A percentile compares a stretch with the other conserved stretches of the same genome.
Conservation (phyloP, 352 stramenopile species). For the Phytophthora quininea region DNA sequence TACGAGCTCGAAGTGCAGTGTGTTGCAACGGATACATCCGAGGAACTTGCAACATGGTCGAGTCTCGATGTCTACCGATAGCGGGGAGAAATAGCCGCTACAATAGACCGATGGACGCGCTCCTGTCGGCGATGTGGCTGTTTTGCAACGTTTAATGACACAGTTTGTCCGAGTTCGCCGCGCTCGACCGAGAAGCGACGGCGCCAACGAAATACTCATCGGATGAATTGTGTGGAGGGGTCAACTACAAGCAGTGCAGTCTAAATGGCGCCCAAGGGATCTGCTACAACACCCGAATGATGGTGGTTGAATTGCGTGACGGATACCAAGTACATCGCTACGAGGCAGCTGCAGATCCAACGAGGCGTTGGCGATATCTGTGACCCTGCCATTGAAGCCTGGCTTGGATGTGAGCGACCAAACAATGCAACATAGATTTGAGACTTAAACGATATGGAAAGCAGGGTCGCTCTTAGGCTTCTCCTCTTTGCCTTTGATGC, state of each 20-base stretch:
- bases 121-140: constrained; percentile 4
- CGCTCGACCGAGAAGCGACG: constrained; percentile 10
- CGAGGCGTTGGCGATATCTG: constrained; percentile 30
- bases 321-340: constrained; percentile 18
- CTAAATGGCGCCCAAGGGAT: constrained; percentile 30
- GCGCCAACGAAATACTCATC: constrained; percentile 34
- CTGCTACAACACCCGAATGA: constrained; percentile 44
- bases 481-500: constrained; percentile 54
- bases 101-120: constrained; percentile 26
- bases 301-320: constrained; percentile 41
- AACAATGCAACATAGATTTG: not conserved
- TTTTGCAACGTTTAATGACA: constrained; percentile 1
- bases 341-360: constrained; percentile 42
- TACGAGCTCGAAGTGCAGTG: constrained; percentile 27
- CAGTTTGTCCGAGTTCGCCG: constrained; percentile 13
- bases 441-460: not conserved
- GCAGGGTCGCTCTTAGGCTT: not conserved
- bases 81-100: constrained; percentile 22
- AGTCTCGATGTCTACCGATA: constrained; percentile 30
- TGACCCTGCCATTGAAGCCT: constrained; percentile 37
- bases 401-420: constrained; percentile 34
- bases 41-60: constrained; percentile 26
- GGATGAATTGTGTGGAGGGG: constrained; percentile 34
- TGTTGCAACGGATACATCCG: constrained; percentile 47
- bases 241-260: constrained; percentile 38